phyloP scores from a whole-genome alignment of 768 basidiomycete genomes.

The Suillus decipiens region DNA sequence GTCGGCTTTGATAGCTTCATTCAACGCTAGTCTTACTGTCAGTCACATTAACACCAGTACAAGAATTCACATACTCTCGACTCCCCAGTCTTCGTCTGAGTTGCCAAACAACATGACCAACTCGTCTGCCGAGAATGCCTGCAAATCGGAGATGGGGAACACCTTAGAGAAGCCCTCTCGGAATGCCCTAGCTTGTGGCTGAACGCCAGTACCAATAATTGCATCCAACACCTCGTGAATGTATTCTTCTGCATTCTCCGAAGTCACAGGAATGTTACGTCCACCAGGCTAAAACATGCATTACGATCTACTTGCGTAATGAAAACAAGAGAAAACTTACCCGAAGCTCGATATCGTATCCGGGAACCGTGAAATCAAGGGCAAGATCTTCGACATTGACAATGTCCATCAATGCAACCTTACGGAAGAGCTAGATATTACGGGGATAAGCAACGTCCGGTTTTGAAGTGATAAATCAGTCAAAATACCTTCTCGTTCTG shows the following conservation, averaged over 20 bases:
- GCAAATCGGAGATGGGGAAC: slow-evolving; percentile 88
- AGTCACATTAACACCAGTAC: slow-evolving; percentile 9
- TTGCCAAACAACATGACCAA: slow-evolving; percentile 96
- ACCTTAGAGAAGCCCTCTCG: slow-evolving; percentile 94
- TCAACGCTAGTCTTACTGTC: slow-evolving; percentile 57
- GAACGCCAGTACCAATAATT: slow-evolving; percentile 80
- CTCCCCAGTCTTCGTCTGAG: slow-evolving; percentile 95
- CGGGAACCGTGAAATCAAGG: slow-evolving; percentile 95
- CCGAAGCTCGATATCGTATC: slow-evolving; percentile 89
- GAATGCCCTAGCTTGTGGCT: slow-evolving; percentile 86
- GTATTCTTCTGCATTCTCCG: slow-evolving; percentile 88
- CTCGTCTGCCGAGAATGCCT: slow-evolving; percentile 93
- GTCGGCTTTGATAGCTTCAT: slow-evolving; percentile 92
- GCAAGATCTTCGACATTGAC: slow-evolving; percentile 83
- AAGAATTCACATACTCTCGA: slow-evolving; percentile 67
- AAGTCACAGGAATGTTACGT: slow-evolving; percentile 75
- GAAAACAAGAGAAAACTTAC: slow-evolving; percentile 43
- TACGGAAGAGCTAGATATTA: slow-evolving; percentile 48
- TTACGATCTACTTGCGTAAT: neutral
- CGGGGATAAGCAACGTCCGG: neutral
- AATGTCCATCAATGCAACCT: slow-evolving; percentile 58
- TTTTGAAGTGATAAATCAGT: neutral
- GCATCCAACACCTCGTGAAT: slow-evolving; percentile 84
- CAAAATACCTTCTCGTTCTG: slow-evolving; percentile 58
- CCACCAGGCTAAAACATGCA: slow-evolving; percentile 64